phyloP scores from a whole-genome alignment of 257 asterid species.

The Asclepias syriaca region DNA sequence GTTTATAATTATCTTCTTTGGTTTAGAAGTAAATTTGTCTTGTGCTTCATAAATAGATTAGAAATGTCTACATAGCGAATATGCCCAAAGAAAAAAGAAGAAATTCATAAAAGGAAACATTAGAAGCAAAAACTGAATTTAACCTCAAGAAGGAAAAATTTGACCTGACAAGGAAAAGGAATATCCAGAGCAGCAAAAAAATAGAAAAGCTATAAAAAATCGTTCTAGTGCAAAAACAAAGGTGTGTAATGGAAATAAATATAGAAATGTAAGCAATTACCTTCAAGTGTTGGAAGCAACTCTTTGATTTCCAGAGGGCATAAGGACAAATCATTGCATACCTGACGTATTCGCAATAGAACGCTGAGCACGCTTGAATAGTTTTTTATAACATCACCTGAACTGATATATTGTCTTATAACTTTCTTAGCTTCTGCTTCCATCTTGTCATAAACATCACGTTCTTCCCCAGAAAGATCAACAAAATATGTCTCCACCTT shows the following conservation, averaged over 20 bases:
- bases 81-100: neutral
- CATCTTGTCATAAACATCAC: constrained; percentile 70
- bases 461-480: constrained; percentile 64
- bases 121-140: neutral
- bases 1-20: neutral
- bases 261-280: constrained; percentile 24
- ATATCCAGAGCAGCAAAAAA: neutral
- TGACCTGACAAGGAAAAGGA: neutral
- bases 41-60: neutral
- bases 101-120: neutral
- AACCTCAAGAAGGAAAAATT: neutral
- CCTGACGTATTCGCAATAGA: constrained; percentile 74
- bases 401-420: constrained; percentile 35
- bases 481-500: constrained; percentile 50
- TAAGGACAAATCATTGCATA: constrained; percentile 48
- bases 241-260: neutral
- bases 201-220: neutral
- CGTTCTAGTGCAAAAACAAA: neutral
- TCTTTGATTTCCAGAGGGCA: constrained; percentile 45
- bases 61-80: neutral
- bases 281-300: constrained; percentile 68
- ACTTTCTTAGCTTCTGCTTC: constrained; percentile 60
- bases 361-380: constrained; percentile 64
- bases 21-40: neutral
- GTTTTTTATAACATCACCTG: constrained; percentile 30